phyloP scores from a whole-genome alignment of 139 green algal species.

The Haematococcus lacustris region DNA sequence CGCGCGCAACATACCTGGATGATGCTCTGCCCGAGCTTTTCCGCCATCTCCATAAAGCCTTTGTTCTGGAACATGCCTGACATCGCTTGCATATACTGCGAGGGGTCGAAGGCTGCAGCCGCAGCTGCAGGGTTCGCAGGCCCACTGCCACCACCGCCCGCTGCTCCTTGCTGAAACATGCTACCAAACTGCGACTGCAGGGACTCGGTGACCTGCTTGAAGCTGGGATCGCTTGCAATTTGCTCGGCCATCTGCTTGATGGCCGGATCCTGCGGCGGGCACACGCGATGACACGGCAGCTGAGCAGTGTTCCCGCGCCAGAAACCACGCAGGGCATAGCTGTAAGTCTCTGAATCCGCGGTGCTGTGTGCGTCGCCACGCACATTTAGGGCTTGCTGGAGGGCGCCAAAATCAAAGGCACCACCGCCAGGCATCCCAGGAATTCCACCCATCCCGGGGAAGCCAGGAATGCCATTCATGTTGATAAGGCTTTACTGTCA shows the following conservation, averaged over 20 bases:
- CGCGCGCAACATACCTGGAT: slow-evolving; percentile 46
- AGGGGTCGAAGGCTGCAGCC: slow-evolving; percentile 52
- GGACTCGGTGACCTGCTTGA: slow-evolving; percentile 57
- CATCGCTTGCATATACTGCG: slow-evolving; percentile 76
- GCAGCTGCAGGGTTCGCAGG: slow-evolving; percentile 10
- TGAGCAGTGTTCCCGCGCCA: too few relatives aligned
- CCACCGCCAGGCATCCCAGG: too few relatives aligned
- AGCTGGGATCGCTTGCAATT: slow-evolving; percentile 63
- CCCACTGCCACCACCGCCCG: slow-evolving; percentile 6
- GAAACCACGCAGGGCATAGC: too few relatives aligned
- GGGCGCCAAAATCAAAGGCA: slow-evolving; percentile 53
- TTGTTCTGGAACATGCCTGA: slow-evolving; percentile 68
- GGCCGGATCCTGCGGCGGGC: slow-evolving; percentile 45
- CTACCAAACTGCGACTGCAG: slow-evolving; percentile 54
- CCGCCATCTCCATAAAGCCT: slow-evolving; percentile 76
- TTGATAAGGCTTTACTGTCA: too few relatives aligned
- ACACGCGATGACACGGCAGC: too few relatives aligned
- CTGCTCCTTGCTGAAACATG: slow-evolving; percentile 31
- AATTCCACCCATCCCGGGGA: slow-evolving; percentile 28
- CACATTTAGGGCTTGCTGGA: slow-evolving; percentile 59
- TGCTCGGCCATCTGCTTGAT: slow-evolving; percentile 81
- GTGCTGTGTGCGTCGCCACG: slow-evolving; percentile 1
- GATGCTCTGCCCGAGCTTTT: slow-evolving; percentile 78
- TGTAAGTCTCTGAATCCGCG: neutral
- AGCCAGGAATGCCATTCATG: too few relatives aligned